Percentiles rank a stretch among this genome's conserved stretches.
Evolutionary conservation across 768 basidiomycete genomes (phyloP).

Genomic region (Tricholoma saponaceum): DNA sequence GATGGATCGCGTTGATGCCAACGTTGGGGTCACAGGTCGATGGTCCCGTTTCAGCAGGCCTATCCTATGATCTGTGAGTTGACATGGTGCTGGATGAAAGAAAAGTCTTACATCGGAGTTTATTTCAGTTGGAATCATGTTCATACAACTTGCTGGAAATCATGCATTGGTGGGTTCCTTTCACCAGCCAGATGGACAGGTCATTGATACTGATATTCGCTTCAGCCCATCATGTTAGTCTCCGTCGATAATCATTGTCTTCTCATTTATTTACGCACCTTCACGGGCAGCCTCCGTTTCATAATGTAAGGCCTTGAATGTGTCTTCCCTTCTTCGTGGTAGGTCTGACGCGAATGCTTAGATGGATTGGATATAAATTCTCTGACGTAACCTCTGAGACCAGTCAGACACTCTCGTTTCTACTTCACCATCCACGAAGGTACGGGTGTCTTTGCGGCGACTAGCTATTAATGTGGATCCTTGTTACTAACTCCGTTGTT

Average conservation of each 20-base stretch:
- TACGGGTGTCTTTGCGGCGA: constrained; percentile 17
- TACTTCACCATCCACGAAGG: constrained; percentile 76
- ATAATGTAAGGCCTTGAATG: constrained; percentile 41
- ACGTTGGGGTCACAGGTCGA: constrained; percentile 34
- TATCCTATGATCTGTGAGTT: constrained; percentile 57
- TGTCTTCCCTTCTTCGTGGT: background rate
- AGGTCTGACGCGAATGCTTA: constrained; percentile 19
- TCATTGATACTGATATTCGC: background rate
- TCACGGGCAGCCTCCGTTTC: constrained; percentile 47
- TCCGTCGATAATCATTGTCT: background rate
- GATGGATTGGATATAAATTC: constrained; percentile 60
- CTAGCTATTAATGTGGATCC: background rate
- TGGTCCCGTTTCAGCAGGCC: constrained; percentile 68
- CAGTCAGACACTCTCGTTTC: constrained; percentile 58
- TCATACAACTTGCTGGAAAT: constrained; percentile 72
- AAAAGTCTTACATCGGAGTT: background rate
- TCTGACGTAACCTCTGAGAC: constrained; percentile 39
- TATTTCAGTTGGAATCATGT: constrained; percentile 43
- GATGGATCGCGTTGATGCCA: background rate
- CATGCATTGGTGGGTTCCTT: constrained; percentile 57
- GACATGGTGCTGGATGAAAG: background rate
- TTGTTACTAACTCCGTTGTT: background rate
- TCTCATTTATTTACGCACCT: background rate
- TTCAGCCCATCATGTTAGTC: constrained; percentile 60
- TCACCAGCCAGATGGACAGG: background rate